These are phyloP conservation scores for Tuber borchii DNA, from an alignment of 495 filamentous ascomycete genomes.

Conservation along the genomic window DNA sequence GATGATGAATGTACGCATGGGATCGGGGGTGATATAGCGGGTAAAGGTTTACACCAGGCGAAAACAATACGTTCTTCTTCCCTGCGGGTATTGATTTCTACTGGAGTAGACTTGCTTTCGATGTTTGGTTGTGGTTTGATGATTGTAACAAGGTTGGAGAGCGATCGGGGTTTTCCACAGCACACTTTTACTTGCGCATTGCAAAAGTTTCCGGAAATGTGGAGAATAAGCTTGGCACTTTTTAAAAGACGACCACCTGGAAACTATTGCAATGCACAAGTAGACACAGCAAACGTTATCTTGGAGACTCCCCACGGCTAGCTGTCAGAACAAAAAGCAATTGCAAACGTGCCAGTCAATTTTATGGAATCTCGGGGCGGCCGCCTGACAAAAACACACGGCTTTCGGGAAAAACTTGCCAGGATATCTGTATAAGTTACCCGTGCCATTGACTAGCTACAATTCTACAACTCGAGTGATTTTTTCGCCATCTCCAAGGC, in stretches of 20 bases:
- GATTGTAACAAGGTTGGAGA: background rate
- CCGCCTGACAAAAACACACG: background rate
- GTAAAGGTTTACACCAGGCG: constrained; percentile 12
- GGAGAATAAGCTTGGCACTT: too few relatives aligned
- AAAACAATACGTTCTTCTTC: constrained; percentile 6
- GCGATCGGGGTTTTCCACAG: background rate
- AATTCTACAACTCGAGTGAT: constrained; percentile 52
- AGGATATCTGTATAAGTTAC: background rate
- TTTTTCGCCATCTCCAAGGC: constrained; percentile 77
- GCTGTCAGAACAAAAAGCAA: background rate
- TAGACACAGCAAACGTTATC: background rate
- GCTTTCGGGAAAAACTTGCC: background rate
- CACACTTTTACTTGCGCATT: too few relatives aligned
- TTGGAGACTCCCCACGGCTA: background rate
- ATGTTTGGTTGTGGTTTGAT: background rate
- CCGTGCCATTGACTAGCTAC: background rate
- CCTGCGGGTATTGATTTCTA: background rate
- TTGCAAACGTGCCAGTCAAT: background rate
- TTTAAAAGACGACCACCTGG: too few relatives aligned
- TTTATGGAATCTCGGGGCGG: background rate
- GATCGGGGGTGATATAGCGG: background rate
- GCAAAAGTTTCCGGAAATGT: too few relatives aligned
- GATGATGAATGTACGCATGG: background rate
- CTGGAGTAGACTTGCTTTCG: background rate
- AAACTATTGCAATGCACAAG: background rate